Evolutionary conservation across 129 eudicot genomes (phyloP).

Genomic region (Glebionis coronaria): DNA sequence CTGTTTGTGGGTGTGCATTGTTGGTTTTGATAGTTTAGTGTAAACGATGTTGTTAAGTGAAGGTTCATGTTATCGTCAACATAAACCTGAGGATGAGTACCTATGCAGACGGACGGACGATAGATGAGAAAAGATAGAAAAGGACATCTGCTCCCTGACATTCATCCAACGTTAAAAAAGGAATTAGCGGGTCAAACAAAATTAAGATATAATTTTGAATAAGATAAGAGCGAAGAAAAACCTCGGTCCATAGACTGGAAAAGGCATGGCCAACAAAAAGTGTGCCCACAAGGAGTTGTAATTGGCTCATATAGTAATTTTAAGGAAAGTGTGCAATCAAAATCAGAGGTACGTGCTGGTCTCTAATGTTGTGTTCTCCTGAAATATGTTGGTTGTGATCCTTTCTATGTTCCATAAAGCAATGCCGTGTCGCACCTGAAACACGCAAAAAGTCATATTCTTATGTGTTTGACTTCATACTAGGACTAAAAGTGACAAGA

Average conservation of each 20-base stretch:
- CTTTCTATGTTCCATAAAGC: constrained; percentile 61
- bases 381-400: constrained; percentile 31
- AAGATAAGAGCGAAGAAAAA: constrained; percentile 23
- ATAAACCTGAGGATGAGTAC: too few species aligned
- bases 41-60: too few species aligned
- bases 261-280: constrained; percentile 91
- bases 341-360: constrained; percentile 69
- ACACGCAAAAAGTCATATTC: constrained; percentile 3
- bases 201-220: neutral
- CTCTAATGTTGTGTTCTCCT: constrained; percentile 47
- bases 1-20: too few species aligned
- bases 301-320: constrained; percentile 83
- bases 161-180: constrained; percentile 17
- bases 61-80: too few species aligned
- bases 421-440: constrained; percentile 40
- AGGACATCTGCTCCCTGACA: constrained; percentile 91
- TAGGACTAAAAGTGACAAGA: constrained; percentile 11
- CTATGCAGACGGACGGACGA: too few species aligned
- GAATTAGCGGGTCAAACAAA: neutral
- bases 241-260: constrained; percentile 97
- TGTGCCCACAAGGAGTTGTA: constrained; percentile 98
- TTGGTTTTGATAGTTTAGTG: too few species aligned
- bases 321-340: constrained; percentile 91
- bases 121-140: too few species aligned
- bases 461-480: constrained; percentile 3